Base-by-base conservation (phyloP, 192 early-diverging fungal species). In the Backusella macrospora region DNA sequence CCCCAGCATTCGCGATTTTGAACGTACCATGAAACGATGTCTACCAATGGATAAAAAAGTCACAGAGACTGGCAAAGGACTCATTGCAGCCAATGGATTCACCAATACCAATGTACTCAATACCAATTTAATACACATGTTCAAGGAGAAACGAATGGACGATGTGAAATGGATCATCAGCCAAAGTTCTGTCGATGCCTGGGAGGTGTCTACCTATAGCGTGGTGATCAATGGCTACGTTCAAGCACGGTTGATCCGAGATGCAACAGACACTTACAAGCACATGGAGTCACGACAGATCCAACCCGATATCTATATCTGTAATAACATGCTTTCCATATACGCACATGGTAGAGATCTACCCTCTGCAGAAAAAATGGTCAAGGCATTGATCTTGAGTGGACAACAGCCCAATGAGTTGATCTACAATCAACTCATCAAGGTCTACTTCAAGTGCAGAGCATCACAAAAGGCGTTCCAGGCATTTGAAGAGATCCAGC, bases 371-470 rank as follows among this genome's bases (percentile, higher is more conserved):
- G 75, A 81, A 47, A 47, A 65, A 29, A 29, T 74, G 9, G 38
- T 74, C 4, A 18, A 44, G 9, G 69, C 77, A 8, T 74, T 34
- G 9, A 23, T 81, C 0, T 12, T 34, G 46, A 49, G 64, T 7
- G 77, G 77, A 1, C 72, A 73, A n/a, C 34, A 45, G 7, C 45
- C 73, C 16, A 70, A 81, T 13, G 69, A 65, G 14, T 1, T 29
- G 2, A 44, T 74, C n/a, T 81, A 77, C 23, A 77, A 71, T 44
- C 72, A 74, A 26, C 48, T 81, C 9, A 76, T 81, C 72, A 81
- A 76, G 16, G 71, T 76, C 0, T 81, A 77, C 23, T 76, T 81
- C 15, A 70, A 73, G 38, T 49, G 49, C 8, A 23, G 72, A 1
- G n/a, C 46, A 13, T 40, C 66, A 16, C 38, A 47, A 13, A 71